These are phyloP conservation scores for Talaromyces sp. DNA, from an alignment of 2,329 filamentous ascomycete species.

Conservation along the genomic window DNA sequence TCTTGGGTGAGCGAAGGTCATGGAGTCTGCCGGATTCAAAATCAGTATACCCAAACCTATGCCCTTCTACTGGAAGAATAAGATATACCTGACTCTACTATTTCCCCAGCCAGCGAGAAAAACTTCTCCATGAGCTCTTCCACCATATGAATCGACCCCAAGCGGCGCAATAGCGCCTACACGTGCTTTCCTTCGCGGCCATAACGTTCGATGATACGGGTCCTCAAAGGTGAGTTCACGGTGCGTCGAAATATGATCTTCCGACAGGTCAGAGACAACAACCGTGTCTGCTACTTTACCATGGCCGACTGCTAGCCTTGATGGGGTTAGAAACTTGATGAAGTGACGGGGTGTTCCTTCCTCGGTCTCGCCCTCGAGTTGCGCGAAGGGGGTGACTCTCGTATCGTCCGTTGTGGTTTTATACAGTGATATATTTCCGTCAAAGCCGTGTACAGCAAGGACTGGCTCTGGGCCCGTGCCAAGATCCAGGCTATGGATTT, in stretches of 20 bases:
- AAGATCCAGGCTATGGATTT: conserved; percentile 51
- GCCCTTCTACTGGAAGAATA: not conserved
- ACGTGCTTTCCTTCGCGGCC: conserved; percentile 24
- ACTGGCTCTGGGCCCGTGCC: conserved; percentile 43
- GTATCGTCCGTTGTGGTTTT: conserved; percentile 35
- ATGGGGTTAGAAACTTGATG: conserved; percentile 53
- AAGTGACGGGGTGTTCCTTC: conserved; percentile 45
- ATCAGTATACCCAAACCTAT: not conserved
- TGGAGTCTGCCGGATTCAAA: conserved; percentile 49
- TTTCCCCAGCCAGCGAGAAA: conserved; percentile 63
- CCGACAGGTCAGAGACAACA: conserved; percentile 53
- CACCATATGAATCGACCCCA: conserved; percentile 24
- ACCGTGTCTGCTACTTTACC: conserved; percentile 45
- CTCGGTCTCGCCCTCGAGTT: conserved; percentile 26
- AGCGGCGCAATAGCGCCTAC: conserved; percentile 42
- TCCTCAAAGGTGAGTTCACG: conserved; percentile 38
- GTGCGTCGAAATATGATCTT: conserved; percentile 42
- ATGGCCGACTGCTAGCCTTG: conserved; percentile 52
- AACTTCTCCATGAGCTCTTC: conserved; percentile 45
- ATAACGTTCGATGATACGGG: conserved; percentile 6
- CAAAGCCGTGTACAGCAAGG: conserved; percentile 54
- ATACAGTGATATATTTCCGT: conserved; percentile 51
- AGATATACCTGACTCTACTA: conserved; percentile 47
- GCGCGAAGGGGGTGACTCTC: conserved; percentile 39
- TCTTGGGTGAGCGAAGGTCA: conserved; percentile 56